Percentiles rank a stretch among this genome's conserved stretches.
Evolutionary conservation across 1,284 basidiomycete species (phyloP).

Genomic region (Ganoderma sinense): DNA sequence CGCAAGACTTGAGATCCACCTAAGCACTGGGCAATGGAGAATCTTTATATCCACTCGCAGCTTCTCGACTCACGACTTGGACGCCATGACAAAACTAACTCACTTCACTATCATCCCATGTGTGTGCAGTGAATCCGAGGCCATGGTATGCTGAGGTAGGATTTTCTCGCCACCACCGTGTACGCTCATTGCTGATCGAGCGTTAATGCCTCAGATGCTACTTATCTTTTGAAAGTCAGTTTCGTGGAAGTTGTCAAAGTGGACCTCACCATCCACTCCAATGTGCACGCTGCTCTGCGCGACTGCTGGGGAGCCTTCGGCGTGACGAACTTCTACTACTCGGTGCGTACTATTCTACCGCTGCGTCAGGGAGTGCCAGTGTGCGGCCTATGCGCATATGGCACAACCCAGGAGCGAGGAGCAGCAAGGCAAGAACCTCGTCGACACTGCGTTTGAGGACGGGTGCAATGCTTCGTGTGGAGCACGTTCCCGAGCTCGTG

Average conservation of each 20-base stretch:
- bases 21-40: background rate
- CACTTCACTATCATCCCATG: background rate
- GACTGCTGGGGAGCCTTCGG: conserved; percentile 38
- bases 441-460: conserved; percentile 19
- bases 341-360: conserved; percentile 17
- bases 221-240: too few relatives aligned
- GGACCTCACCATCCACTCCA: conserved; percentile 29
- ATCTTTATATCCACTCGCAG: too few relatives aligned
- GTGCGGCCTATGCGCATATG: background rate
- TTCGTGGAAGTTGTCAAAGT: conserved; percentile 32
- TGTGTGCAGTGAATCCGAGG: too few relatives aligned
- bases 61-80: too few relatives aligned
- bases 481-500: conserved; percentile 35
- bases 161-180: background rate
- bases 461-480: conserved; percentile 34
- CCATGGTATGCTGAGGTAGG: background rate
- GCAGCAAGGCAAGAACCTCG: conserved; percentile 19
- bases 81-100: background rate
- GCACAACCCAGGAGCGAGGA: conserved; percentile 36
- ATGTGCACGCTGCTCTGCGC: conserved; percentile 26
- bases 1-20: background rate
- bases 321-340: conserved; percentile 37
- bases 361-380: background rate
- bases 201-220: too few relatives aligned
- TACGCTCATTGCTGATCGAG: too few relatives aligned